Percentiles rank a stretch among this genome's conserved stretches.
Evolutionary conservation across 2,329 filamentous ascomycete species (phyloP).

Genomic region (Botrytis porri): DNA sequence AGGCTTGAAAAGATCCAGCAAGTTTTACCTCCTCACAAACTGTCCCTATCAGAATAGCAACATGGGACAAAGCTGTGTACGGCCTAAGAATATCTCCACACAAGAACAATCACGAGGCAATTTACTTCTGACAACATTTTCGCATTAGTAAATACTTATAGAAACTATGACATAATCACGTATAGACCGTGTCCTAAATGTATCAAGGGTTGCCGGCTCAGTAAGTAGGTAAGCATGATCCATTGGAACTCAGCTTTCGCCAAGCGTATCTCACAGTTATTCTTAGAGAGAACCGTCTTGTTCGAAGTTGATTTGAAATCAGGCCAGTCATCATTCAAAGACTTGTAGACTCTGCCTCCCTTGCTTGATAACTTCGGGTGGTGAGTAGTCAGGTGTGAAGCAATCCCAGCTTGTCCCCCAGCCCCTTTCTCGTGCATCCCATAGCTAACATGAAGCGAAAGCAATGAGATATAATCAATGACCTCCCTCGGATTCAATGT

Average conservation of each 20-base stretch:
- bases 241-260: background rate
- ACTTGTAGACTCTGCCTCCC: background rate
- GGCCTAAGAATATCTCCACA: background rate
- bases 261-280: background rate
- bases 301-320: background rate
- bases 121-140: background rate
- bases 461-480: background rate
- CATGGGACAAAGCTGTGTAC: background rate
- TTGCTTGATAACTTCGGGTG: too few relatives aligned
- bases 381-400: background rate
- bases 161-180: background rate
- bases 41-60: background rate
- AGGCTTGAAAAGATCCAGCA: background rate
- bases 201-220: background rate
- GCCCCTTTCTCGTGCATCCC: background rate
- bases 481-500: accelerated
- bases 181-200: background rate
- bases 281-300: background rate
- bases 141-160: background rate
- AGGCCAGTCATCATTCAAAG: background rate
- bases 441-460: background rate
- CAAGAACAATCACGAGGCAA: background rate
- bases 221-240: background rate
- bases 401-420: background rate
- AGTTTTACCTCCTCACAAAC: background rate